Conservation (phyloP, 192 early-diverging fungal genomes). For the Rhizophagus clarus region DNA sequence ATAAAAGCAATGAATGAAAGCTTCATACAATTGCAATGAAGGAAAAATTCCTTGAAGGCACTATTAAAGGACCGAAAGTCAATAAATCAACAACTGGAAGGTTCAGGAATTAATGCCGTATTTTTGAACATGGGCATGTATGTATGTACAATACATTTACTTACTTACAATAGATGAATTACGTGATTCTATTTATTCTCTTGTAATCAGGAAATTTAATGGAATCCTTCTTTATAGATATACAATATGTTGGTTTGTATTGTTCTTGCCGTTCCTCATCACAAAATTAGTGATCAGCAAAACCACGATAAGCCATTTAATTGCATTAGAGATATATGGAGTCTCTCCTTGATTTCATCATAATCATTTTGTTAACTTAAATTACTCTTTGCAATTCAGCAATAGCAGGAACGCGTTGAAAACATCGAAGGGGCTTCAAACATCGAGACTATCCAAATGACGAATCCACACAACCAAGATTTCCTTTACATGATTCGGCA, state of each 20-base stretch:
- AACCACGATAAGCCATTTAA: too few relatives aligned
- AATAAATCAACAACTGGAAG: constrained; percentile 35
- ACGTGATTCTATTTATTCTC: constrained; percentile 16
- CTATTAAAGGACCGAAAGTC: constrained; percentile 30
- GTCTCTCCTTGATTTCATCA: constrained; percentile 23
- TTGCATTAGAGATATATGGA: too few relatives aligned
- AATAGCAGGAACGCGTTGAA: constrained; percentile 33
- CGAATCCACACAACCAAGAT: too few relatives aligned
- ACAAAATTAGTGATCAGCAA: constrained; percentile 29
- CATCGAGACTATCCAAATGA: constrained; percentile 19
- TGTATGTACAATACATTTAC: too few relatives aligned
- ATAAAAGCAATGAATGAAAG: background rate
- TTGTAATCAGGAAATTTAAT: constrained; percentile 29
- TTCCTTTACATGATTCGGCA: too few relatives aligned
- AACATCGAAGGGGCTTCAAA: constrained; percentile 31
- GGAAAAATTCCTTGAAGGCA: constrained; percentile 27
- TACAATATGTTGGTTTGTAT: constrained; percentile 30
- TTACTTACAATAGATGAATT: constrained; percentile 17
- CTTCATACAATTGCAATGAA: constrained; percentile 27
- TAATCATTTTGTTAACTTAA: constrained; percentile 28
- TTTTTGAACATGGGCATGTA: constrained; percentile 35
- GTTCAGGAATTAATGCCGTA: constrained; percentile 25
- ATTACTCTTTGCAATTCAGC: constrained; percentile 8
- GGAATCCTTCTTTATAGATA: constrained; percentile 31
- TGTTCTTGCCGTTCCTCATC: constrained; percentile 27